Conservation (phyloP, 768 basidiomycete genomes). For the Epithele typhae region DNA sequence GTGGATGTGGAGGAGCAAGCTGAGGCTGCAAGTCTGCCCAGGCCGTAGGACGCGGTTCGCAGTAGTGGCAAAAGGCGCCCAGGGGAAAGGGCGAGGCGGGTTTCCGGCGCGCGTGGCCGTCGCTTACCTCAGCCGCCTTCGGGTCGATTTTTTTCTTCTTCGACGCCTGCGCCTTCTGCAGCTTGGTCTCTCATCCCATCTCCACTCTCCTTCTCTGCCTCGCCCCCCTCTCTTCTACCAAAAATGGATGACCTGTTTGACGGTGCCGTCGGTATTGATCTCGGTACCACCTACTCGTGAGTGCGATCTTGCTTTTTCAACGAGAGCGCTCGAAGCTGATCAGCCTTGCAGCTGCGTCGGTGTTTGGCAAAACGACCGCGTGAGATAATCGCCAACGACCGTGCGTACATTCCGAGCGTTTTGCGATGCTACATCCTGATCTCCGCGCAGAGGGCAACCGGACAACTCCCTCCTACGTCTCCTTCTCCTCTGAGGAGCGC, state of each 20-base stretch:
- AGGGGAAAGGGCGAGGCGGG: slow-evolving; percentile 20
- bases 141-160: slow-evolving; percentile 38
- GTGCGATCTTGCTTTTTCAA: slow-evolving; percentile 21
- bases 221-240: slow-evolving; percentile 32
- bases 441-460: slow-evolving; percentile 82
- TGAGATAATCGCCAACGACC: slow-evolving; percentile 99
- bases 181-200: slow-evolving; percentile 9
- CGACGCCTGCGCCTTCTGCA: slow-evolving; percentile 19
- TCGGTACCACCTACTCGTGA: slow-evolving; percentile 96
- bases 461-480: slow-evolving; percentile 98
- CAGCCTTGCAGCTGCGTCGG: slow-evolving; percentile 76
- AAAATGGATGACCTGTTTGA: slow-evolving; percentile 93
- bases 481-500: slow-evolving; percentile 95
- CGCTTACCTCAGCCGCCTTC: slow-evolving; percentile 51
- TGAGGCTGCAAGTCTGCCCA: no score
- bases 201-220: slow-evolving; percentile 28
- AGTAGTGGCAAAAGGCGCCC: slow-evolving; percentile 20
- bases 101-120: slow-evolving; percentile 16
- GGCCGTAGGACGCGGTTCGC: slow-evolving; percentile 2
- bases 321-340: slow-evolving; percentile 12
- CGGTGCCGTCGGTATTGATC: slow-evolving; percentile 96
- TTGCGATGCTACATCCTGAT: slow-evolving; percentile 6
- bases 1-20: slow-evolving; percentile 21
- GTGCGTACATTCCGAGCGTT: slow-evolving; percentile 42
- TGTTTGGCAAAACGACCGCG: slow-evolving; percentile 99